These are phyloP conservation scores for Acacia concinna DNA, from an alignment of 331 rosid species.

Conservation along the genomic window DNA sequence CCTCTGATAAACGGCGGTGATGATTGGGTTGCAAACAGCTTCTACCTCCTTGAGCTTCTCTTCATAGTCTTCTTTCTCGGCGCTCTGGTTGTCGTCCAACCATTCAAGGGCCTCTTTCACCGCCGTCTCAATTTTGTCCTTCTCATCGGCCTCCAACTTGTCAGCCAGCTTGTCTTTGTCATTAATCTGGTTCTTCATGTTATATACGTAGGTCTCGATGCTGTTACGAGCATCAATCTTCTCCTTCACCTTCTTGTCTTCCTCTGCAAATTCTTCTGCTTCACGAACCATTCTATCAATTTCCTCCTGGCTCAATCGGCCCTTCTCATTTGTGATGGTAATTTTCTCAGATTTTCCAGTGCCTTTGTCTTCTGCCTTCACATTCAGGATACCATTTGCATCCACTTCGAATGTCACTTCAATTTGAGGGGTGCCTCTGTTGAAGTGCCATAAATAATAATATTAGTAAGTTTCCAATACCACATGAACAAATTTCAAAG, in stretches of 20 bases:
- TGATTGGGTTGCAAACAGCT: conserved; percentile 87
- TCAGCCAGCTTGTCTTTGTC: conserved; percentile 95
- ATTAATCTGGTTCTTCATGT: conserved; percentile 84
- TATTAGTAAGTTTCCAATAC: conserved; percentile 1
- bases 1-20: conserved; percentile 76
- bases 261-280: conserved; percentile 92
- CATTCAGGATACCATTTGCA: conserved; percentile 87
- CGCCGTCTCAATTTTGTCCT: conserved; percentile 80
- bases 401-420: conserved; percentile 96
- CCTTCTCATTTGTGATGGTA: conserved; percentile 90
- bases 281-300: conserved; percentile 91
- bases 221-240: conserved; percentile 81
- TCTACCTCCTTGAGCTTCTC: conserved; percentile 96
- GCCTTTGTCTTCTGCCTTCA: conserved; percentile 95
- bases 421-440: conserved; percentile 95
- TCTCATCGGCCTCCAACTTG: conserved; percentile 80
- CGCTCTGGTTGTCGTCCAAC: conserved; percentile 88
- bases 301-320: conserved; percentile 90
- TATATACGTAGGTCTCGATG: conserved; percentile 77
- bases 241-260: conserved; percentile 93
- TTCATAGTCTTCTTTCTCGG: conserved; percentile 85
- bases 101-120: conserved; percentile 92
- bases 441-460: conserved; percentile 16
- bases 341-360: conserved; percentile 93
- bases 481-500: not conserved